A percentile compares a stretch with the other conserved stretches of the same genome.
phyloP scores from a whole-genome alignment of 106 monocot species.

The Gastrodia elata region DNA sequence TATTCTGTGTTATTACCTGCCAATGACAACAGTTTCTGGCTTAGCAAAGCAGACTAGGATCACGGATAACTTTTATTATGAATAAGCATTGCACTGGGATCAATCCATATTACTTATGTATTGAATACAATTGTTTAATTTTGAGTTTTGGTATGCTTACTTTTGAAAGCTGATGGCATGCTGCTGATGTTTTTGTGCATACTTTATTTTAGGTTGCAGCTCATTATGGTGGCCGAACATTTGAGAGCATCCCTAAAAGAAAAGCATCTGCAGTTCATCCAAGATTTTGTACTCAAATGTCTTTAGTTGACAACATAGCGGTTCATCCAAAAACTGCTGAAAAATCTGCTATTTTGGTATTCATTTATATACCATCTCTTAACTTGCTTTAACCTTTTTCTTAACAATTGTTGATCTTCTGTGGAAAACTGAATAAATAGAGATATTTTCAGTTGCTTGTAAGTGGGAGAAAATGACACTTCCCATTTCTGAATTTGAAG shows the following conservation, averaged over 20 bases:
- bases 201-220: neutral
- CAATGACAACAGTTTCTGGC: neutral
- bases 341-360: conserved; percentile 3
- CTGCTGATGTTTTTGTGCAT: neutral
- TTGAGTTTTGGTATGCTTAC: neutral
- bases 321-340: conserved; percentile 5
- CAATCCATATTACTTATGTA: neutral
- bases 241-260: neutral
- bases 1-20: neutral
- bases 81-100: neutral
- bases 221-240: neutral
- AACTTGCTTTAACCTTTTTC: neutral
- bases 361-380: neutral
- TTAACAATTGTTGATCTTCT: neutral
- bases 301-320: conserved; percentile 3
- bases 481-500: neutral
- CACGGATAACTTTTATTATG: neutral
- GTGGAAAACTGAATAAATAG: neutral
- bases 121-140: neutral
- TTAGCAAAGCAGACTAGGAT: neutral
- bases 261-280: neutral
- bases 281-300: neutral
- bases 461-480: neutral
- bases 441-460: neutral
- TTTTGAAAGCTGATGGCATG: neutral